A percentile compares a stretch with the other conserved stretches of the same genome.
These are phyloP conservation scores for Vickermania spadyakhi DNA, from an alignment of 208 protist genomes.

Conservation along the genomic window DNA sequence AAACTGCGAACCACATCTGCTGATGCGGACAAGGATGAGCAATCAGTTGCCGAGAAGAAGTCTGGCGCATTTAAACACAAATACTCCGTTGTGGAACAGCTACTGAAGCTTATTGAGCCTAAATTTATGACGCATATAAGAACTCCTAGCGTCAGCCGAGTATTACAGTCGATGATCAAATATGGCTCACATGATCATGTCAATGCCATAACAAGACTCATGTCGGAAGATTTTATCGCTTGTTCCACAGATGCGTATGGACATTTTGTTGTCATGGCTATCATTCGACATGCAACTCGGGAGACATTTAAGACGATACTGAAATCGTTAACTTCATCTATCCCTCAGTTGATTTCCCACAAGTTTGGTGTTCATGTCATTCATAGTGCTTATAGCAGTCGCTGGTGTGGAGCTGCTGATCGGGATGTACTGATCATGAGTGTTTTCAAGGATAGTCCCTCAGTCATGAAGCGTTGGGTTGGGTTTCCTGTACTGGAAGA, in stretches of 20 bases:
- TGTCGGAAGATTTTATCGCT: conserved; percentile 45
- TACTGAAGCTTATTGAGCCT: conserved; percentile 69
- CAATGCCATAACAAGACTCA: conserved; percentile 35
- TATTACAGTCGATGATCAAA: conserved; percentile 89
- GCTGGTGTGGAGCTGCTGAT: conserved; percentile 58
- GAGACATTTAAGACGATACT: conserved; percentile 60
- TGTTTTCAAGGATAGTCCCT: conserved; percentile 78
- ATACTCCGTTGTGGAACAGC: conserved; percentile 78
- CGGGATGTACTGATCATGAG: conserved; percentile 63
- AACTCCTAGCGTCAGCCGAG: conserved; percentile 74
- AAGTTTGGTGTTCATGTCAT: conserved; percentile 81
- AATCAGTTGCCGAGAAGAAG: conserved; percentile 16
- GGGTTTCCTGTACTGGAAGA: conserved; percentile 76
- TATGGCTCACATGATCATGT: conserved; percentile 69
- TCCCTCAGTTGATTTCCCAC: conserved; percentile 73
- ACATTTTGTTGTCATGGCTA: conserved; percentile 69
- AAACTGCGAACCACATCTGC: conserved; percentile 42
- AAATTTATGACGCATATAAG: conserved; percentile 54
- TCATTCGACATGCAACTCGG: conserved; percentile 78
- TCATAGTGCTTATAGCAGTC: conserved; percentile 73
- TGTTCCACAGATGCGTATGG: conserved; percentile 76
- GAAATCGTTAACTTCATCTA: conserved; percentile 38
- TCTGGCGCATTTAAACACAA: conserved; percentile 73
- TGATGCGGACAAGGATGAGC: conserved; percentile 11
- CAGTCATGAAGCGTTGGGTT: conserved; percentile 81